A percentile compares a stretch with the other conserved stretches of the same genome.
Evolutionary conservation across 169 alveolate genomes (phyloP).

Genomic region (Plasmodium relictum): DNA sequence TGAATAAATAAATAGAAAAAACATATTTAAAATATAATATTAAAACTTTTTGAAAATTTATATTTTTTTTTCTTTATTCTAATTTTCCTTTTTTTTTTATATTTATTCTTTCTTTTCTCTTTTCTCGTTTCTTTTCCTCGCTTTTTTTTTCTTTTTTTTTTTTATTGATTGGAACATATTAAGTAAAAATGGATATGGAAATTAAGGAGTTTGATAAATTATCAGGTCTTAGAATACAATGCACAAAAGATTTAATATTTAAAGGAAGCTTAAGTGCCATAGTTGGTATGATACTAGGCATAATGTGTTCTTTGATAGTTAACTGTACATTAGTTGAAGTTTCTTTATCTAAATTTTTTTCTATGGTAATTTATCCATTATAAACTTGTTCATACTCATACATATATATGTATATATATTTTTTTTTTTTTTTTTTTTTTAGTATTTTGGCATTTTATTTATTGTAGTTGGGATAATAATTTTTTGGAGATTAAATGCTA

Average conservation of each 20-base stretch:
- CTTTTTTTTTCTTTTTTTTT: too few relatives aligned
- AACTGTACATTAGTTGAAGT: constrained; percentile 94
- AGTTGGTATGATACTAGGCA: constrained; percentile 92
- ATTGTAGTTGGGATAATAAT: constrained; percentile 92
- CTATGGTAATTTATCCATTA: constrained; percentile 83
- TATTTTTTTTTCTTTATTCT: too few relatives aligned
- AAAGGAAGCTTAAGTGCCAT: constrained; percentile 82
- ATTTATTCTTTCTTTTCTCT: too few relatives aligned
- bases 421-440: constrained; percentile 12
- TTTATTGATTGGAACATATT: too few relatives aligned
- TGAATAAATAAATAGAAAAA: too few relatives aligned
- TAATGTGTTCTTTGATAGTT: constrained; percentile 91
- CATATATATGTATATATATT: constrained; percentile 5
- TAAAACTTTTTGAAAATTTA: too few relatives aligned
- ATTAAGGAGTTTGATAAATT: constrained; percentile 71
- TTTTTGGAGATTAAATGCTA: constrained; percentile 89
- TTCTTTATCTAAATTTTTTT: constrained; percentile 92
- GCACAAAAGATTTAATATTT: constrained; percentile 67
- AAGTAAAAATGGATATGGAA: constrained; percentile 73
- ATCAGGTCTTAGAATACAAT: constrained; percentile 62
- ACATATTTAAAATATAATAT: too few relatives aligned
- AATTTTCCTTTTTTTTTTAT: too few relatives aligned
- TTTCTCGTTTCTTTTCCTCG: too few relatives aligned
- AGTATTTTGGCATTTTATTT: constrained; percentile 93
- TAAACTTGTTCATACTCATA: not conserved